Base-by-base conservation (phyloP, 768 basidiomycete species). In the Trametes cingulata region DNA sequence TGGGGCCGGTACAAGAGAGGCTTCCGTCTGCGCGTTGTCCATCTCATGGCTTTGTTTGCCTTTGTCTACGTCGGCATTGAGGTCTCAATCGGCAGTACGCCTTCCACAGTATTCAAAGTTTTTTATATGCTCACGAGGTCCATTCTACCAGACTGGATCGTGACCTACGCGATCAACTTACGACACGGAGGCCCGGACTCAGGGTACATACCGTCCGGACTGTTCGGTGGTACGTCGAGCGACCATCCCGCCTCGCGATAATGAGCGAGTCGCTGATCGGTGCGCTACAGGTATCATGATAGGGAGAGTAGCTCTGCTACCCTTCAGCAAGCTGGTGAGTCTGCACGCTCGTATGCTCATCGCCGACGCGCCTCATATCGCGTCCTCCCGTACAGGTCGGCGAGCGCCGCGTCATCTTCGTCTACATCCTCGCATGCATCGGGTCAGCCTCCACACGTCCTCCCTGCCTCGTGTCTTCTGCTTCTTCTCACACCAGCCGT, bases 261-360 rank as follows among this genome's bases (percentile, higher is more conserved):
- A n/a, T n/a, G 4, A 33, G 29, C 10, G 29, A 33, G 10, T 10
- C 29, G 47, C 25, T 20, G 46, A 46, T 3, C 19, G 6, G 1
- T 22, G n/a, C 50, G 10, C 49, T 29, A 17, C 19, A 79, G 80
- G 80, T 15, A 66, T 85, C n/a, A 83, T 81, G 1, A 56, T 83
- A 4, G 85, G 85, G 0, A 76, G 86, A 25, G 70, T 87, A 5
- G 68, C 73, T 1, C 73, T 86, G 5, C 73, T 86, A 20, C 80
- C 78, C 67, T 69, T 85, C 8, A 86, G 81, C 62, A 70, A 75
- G 48, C 72, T 72, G 66, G 79, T 78, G 58, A 20, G 65, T 56
- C 7, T 4, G 3, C 24, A 43, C n/a, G 14, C 10, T 22, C 25
- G 29, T 10, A 10, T 33, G 29, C 10, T 13, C 29, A 56, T 17